Conservation (phyloP, 2,329 filamentous ascomycete species). For the Epichloe brachyelytri region DNA sequence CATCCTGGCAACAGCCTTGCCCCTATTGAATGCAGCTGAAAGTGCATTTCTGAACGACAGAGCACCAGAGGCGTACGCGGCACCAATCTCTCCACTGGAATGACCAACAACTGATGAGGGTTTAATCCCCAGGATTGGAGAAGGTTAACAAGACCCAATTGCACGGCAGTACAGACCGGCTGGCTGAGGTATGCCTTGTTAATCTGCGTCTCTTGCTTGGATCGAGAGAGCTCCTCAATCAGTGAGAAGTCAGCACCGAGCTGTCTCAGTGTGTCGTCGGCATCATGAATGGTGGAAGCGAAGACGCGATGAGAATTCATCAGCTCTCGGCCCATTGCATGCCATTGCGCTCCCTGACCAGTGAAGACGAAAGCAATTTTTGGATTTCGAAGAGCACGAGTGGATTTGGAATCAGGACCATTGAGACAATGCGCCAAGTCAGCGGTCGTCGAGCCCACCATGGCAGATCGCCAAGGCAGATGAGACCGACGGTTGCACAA, state of each 20-base stretch:
- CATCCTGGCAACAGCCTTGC: not conserved
- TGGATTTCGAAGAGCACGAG: constrained; percentile 8
- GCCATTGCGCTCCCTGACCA: constrained; percentile 27
- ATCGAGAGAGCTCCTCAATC: constrained; percentile 23
- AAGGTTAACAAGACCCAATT: constrained; percentile 32
- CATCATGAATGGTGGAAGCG: constrained; percentile 17
- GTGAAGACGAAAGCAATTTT: constrained; percentile 24
- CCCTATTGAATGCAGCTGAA: constrained; percentile 34
- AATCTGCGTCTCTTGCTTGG: constrained; percentile 21
- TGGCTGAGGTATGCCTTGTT: constrained; percentile 29
- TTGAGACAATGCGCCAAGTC: constrained; percentile 33
- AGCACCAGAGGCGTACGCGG: constrained; percentile 31
- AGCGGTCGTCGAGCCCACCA: constrained; percentile 29
- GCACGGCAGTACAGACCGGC: constrained; percentile 32
- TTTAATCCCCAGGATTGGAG: constrained; percentile 28
- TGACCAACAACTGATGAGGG: constrained; percentile 30
- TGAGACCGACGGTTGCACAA: constrained; percentile 31
- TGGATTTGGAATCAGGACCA: constrained; percentile 9
- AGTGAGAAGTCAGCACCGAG: constrained; percentile 25
- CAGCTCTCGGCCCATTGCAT: constrained; percentile 25
- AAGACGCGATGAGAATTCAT: constrained; percentile 23
- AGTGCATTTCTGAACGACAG: constrained; percentile 32
- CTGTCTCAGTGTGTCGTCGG: constrained; percentile 19
- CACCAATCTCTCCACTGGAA: constrained; percentile 35
- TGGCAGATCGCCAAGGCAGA: constrained; percentile 29